Evolutionary conservation across 2,329 filamentous ascomycete species (phyloP).

Genomic region (Microthyrium microscopicum): DNA sequence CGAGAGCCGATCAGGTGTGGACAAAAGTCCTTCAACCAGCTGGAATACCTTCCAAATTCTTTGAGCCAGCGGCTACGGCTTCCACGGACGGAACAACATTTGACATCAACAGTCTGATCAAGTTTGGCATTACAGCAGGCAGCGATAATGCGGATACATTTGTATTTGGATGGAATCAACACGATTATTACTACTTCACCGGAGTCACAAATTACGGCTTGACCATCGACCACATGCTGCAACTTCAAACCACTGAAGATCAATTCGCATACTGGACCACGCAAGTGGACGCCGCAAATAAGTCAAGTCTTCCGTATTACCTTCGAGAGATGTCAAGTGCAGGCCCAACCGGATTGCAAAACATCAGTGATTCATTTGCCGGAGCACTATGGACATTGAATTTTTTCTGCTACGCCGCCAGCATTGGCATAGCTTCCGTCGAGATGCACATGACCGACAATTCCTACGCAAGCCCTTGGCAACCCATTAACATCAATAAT

Average conservation of each 20-base stretch:
- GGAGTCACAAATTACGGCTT: conserved; percentile 28
- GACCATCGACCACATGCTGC: conserved; percentile 28
- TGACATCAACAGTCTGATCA: conserved; percentile 25
- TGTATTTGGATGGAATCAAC: conserved; percentile 33
- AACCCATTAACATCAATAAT: conserved; percentile 25
- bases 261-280: conserved; percentile 31
- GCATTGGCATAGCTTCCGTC: conserved; percentile 29
- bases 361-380: conserved; percentile 32
- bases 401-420: conserved; percentile 33
- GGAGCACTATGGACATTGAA: conserved; percentile 36
- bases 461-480: conserved; percentile 34
- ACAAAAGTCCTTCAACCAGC: conserved; percentile 28
- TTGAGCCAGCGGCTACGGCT: conserved; percentile 32
- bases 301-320: conserved; percentile 29
- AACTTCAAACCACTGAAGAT: conserved; percentile 28
- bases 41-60: conserved; percentile 25
- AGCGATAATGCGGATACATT: conserved; percentile 20
- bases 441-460: conserved; percentile 39
- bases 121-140: conserved; percentile 22
- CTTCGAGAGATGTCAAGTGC: conserved; percentile 35
- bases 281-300: conserved; percentile 25
- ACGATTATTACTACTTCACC: conserved; percentile 38
- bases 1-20: conserved; percentile 27
- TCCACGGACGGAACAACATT: conserved; percentile 36
- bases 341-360: conserved; percentile 30